phyloP scores from a whole-genome alignment of 1,284 basidiomycete species.

The Prillingera fragicola region DNA sequence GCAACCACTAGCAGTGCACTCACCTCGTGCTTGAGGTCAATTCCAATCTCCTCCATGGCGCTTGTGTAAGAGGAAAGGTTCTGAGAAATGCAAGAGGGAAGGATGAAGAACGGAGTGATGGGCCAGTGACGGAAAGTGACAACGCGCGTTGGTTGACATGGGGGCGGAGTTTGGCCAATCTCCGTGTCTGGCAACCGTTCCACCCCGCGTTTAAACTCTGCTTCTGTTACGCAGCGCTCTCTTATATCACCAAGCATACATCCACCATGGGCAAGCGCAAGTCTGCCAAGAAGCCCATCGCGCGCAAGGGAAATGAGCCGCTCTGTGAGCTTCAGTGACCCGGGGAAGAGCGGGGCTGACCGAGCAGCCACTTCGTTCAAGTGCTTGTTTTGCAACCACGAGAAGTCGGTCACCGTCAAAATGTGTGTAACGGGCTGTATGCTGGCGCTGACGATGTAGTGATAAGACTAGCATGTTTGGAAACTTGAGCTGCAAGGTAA shows the following conservation, averaged over 20 bases:
- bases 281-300: constrained; percentile 40
- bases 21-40: constrained; percentile 79
- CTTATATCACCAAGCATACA: neutral
- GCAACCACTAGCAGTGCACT: constrained; percentile 29
- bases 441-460: constrained; percentile 17
- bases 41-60: constrained; percentile 55
- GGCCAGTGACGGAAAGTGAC: neutral
- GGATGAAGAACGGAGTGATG: constrained; percentile 3
- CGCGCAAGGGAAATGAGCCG: constrained; percentile 34
- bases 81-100: constrained; percentile 1
- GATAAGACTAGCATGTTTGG: constrained; percentile 41
- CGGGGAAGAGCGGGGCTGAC: constrained; percentile 1
- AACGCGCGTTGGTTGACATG: neutral
- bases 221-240: neutral
- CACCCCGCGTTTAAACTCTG: neutral
- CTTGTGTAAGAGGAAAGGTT: constrained; percentile 1
- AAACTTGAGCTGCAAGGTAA: constrained; percentile 35
- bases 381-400: constrained; percentile 46
- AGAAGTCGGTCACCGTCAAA: constrained; percentile 41
- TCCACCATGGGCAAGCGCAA: constrained; percentile 46
- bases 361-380: constrained; percentile 43
- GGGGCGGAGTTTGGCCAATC: constrained; percentile 19
- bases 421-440: constrained; percentile 23
- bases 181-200: constrained; percentile 12
- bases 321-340: constrained; percentile 22